Percentiles rank a stretch among this genome's conserved stretches.
Evolutionary conservation across 805 yeast genomes (phyloP).

Genomic region (Barnettozyma vustinii): DNA sequence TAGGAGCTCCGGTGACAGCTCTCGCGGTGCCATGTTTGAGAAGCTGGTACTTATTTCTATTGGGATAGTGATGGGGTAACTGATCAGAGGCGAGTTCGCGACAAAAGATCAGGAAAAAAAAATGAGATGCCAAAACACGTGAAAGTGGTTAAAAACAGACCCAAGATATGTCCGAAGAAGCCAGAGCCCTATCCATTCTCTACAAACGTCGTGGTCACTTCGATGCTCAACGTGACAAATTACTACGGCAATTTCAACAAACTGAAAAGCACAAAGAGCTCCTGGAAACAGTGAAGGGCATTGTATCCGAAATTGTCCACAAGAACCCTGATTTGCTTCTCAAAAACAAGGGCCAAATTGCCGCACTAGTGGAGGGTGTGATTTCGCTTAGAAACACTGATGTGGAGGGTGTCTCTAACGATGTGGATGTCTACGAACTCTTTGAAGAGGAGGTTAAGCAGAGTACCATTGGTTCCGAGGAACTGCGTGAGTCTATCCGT

Average conservation of each 20-base stretch:
- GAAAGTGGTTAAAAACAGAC: not conserved
- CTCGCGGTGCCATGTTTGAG: not conserved
- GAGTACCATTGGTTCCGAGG: conserved; percentile 12
- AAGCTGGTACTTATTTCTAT: not conserved
- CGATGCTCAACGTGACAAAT: conserved; percentile 15
- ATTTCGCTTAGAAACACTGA: conserved; percentile 11
- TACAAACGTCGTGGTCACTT: conserved; percentile 20
- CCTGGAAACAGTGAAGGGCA: conserved; percentile 9
- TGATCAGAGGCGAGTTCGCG: conserved; percentile 1
- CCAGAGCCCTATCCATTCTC: conserved; percentile 11
- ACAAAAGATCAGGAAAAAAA: not conserved
- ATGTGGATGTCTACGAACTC: conserved; percentile 10
- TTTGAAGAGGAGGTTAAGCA: conserved; percentile 19
- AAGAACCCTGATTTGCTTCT: conserved; percentile 20
- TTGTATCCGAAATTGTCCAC: conserved; percentile 13
- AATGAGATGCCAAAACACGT: not conserved
- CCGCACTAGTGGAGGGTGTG: conserved; percentile 21
- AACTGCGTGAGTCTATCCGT: conserved; percentile 9
- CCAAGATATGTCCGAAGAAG: conserved; percentile 7
- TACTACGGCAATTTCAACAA: conserved; percentile 14
- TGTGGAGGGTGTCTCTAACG: not conserved
- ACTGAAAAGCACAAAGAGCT: conserved; percentile 15
- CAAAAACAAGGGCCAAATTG: conserved; percentile 21
- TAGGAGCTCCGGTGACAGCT: not conserved
- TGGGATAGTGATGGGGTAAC: not conserved